Evolutionary conservation across 306 rosid genomes (phyloP).

Genomic region (Cotoneaster glaucophyllus): DNA sequence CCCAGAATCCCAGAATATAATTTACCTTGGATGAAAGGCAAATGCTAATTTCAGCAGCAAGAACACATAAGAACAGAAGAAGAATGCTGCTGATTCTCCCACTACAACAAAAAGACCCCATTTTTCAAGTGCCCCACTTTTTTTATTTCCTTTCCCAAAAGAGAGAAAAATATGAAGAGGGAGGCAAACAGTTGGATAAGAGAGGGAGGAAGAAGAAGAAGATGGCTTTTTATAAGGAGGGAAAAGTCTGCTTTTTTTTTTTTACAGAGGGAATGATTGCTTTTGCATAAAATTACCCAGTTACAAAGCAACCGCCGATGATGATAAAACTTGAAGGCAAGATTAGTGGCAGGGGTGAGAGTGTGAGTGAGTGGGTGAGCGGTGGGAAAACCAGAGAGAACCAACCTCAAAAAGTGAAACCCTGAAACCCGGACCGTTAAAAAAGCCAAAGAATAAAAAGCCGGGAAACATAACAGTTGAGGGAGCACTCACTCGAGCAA

Average conservation of each 20-base stretch:
- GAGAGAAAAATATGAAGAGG: background rate
- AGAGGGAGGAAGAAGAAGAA: background rate
- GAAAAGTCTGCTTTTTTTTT: background rate
- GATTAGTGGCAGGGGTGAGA: background rate
- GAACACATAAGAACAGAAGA: constrained; percentile 34
- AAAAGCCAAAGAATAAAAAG: background rate
- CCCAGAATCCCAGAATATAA: background rate
- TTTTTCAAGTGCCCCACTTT: constrained; percentile 11
- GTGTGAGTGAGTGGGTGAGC: constrained; percentile 3
- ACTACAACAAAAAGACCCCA: constrained; percentile 29
- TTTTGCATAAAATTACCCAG: background rate
- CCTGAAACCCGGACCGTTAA: constrained; percentile 4
- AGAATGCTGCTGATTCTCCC: constrained; percentile 11
- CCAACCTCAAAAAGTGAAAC: background rate
- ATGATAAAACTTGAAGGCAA: constrained; percentile 11
- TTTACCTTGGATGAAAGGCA: constrained; percentile 52
- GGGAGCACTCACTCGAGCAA: background rate
- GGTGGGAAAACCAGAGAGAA: background rate
- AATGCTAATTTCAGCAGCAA: constrained; percentile 35
- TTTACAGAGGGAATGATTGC: background rate
- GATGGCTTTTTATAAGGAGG: background rate
- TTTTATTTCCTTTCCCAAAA: background rate
- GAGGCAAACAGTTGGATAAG: background rate
- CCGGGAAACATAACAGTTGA: background rate
- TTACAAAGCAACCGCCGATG: constrained; percentile 2